Conservation (phyloP, 2,329 filamentous ascomycete genomes). For the Microdochium paspali region DNA sequence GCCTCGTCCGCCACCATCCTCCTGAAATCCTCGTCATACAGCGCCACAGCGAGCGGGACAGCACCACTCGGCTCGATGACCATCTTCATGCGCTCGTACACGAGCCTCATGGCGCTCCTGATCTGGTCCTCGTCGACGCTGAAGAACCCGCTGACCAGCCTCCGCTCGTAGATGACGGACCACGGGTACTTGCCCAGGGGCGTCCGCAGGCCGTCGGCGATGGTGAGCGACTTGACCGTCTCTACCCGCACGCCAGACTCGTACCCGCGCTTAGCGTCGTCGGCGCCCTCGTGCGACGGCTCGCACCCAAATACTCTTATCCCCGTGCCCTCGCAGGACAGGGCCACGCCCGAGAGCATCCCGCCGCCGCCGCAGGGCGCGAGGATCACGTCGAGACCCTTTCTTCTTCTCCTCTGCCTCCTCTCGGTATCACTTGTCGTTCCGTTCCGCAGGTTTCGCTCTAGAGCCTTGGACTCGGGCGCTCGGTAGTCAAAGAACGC, state of each 20-base stretch:
- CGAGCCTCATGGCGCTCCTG: conserved; percentile 61
- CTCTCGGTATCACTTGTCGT: conserved; percentile 4
- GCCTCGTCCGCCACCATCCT: conserved; percentile 58
- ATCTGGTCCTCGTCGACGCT: conserved; percentile 79
- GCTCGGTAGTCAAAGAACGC: conserved; percentile 5
- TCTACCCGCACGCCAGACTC: conserved; percentile 54
- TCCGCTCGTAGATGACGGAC: conserved; percentile 61
- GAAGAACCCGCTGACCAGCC: conserved; percentile 62
- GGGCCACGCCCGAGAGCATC: conserved; percentile 74
- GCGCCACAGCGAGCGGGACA: conserved; percentile 71
- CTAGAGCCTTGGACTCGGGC: conserved; percentile 3
- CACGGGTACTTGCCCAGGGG: conserved; percentile 71
- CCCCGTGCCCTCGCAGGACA: conserved; percentile 62
- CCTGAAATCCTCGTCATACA: conserved; percentile 82
- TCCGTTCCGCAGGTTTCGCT: conserved; percentile 2
- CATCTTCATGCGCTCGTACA: conserved; percentile 82
- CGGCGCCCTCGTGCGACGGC: conserved; percentile 71
- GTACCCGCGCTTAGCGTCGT: conserved; percentile 70
- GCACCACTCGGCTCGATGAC: conserved; percentile 83
- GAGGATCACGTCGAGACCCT: conserved; percentile 60
- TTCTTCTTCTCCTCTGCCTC: conserved; percentile 8
- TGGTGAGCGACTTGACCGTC: conserved; percentile 64
- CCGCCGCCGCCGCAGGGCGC: conserved; percentile 83
- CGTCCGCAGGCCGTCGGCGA: conserved; percentile 83
- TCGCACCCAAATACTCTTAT: conserved; percentile 81